These are phyloP conservation scores for Ceratocystis ficicola DNA, from an alignment of 2,329 filamentous ascomycete species.

Conservation along the genomic window DNA sequence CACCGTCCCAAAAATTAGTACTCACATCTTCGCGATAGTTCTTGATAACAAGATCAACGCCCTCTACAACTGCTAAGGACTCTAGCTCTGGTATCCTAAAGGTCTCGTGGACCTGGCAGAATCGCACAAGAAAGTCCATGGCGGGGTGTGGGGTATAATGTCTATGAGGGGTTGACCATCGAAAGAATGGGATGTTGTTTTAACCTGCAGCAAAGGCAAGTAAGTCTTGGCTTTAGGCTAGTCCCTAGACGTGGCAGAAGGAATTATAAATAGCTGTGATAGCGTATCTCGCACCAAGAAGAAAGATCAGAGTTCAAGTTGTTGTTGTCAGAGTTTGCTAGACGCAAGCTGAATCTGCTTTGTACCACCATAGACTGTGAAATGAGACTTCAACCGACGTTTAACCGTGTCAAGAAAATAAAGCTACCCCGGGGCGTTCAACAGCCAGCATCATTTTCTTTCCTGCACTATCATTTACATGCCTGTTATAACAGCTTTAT, in stretches of 20 bases:
- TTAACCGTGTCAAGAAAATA: background rate
- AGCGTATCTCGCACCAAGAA: background rate
- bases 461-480: background rate
- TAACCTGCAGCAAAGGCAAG: too few species aligned
- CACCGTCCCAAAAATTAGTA: constrained; percentile 17
- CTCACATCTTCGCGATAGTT: constrained; percentile 63
- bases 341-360: background rate
- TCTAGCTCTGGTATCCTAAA: constrained; percentile 78
- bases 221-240: too few species aligned
- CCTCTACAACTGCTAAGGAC: constrained; percentile 59
- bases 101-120: constrained; percentile 80
- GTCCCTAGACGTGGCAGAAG: background rate
- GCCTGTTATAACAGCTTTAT: too few species aligned
- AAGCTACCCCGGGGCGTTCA: background rate
- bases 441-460: background rate
- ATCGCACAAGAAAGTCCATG: constrained; percentile 76
- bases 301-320: background rate
- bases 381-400: background rate
- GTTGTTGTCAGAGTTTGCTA: background rate
- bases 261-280: background rate
- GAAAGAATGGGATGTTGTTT: too few species aligned
- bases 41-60: constrained; percentile 58
- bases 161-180: too few species aligned
- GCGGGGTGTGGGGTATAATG: background rate
- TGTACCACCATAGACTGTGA: background rate